A percentile compares a stretch with the other conserved stretches of the same genome.
phyloP scores from a whole-genome alignment of 202 grass and related monocot species.

The Hordeum pubiflorum region DNA sequence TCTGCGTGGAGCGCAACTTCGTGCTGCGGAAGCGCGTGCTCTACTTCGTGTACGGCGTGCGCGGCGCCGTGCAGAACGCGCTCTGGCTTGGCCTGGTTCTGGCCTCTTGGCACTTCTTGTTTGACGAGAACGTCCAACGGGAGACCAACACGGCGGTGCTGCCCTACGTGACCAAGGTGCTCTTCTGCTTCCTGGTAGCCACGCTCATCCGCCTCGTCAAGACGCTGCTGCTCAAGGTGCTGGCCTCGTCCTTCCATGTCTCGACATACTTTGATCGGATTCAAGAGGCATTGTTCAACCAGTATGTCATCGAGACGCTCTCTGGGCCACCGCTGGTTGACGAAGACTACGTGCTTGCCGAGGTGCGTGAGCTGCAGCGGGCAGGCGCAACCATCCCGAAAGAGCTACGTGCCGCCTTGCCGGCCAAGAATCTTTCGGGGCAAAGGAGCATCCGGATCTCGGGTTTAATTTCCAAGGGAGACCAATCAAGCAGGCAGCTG shows the following conservation, averaged over 20 bases:
- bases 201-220: conserved; percentile 69
- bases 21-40: conserved; percentile 74
- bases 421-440: conserved; percentile 32
- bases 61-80: conserved; percentile 66
- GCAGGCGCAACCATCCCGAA: conserved; percentile 51
- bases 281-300: conserved; percentile 78
- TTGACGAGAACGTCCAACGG: conserved; percentile 42
- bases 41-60: conserved; percentile 89
- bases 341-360: conserved; percentile 49
- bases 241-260: conserved; percentile 81
- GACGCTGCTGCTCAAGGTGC: conserved; percentile 75
- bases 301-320: conserved; percentile 76
- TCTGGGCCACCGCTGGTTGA: conserved; percentile 59
- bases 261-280: conserved; percentile 91
- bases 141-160: conserved; percentile 41
- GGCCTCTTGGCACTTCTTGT: conserved; percentile 72
- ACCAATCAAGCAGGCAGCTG: conserved; percentile 39
- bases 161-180: conserved; percentile 67
- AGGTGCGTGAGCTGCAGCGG: conserved; percentile 67
- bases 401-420: conserved; percentile 43
- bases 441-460: conserved; percentile 42
- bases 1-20: conserved; percentile 74
- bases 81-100: conserved; percentile 83
- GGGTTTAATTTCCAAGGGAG: conserved; percentile 31
- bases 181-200: conserved; percentile 61